These are phyloP conservation scores for Albifimbria verrucaria DNA, from an alignment of 2,329 filamentous ascomycete species.

Conservation along the genomic window DNA sequence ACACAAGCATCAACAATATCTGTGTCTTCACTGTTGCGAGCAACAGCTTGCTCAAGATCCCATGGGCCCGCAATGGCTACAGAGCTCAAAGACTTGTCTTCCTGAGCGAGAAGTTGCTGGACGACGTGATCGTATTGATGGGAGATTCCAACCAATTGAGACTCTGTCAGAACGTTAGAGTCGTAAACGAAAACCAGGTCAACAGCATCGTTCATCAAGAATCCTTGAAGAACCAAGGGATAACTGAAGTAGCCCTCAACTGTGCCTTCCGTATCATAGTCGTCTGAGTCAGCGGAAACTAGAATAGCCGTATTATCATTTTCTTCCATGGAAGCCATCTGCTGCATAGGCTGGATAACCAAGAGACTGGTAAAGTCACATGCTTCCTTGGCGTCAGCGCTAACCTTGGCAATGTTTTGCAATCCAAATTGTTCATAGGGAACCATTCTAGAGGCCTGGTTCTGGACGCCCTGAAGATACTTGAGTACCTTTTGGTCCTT, in stretches of 20 bases:
- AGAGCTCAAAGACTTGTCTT: not conserved
- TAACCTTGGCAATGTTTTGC: constrained; percentile 51
- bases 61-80: not conserved
- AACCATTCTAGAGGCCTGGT: not conserved
- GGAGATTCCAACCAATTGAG: not conserved
- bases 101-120: not conserved
- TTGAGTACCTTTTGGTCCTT: not conserved
- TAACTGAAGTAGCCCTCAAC: constrained; percentile 1
- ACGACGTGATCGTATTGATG: not conserved
- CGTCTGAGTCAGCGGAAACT: not conserved
- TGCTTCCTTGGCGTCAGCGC: constrained; percentile 45
- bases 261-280: not conserved
- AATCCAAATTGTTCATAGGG: constrained; percentile 52
- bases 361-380: constrained; percentile 42
- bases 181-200: not conserved
- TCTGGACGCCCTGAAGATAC: not conserved
- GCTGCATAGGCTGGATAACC: not conserved
- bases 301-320: not conserved
- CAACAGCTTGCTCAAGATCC: not conserved
- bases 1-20: not conserved
- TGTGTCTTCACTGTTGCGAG: not conserved
- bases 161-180: not conserved
- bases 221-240: not conserved
- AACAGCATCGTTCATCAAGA: not conserved
- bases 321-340: not conserved